Base-by-base conservation (phyloP, 345 rosid species). In the Aquilaria yunnanensis region DNA sequence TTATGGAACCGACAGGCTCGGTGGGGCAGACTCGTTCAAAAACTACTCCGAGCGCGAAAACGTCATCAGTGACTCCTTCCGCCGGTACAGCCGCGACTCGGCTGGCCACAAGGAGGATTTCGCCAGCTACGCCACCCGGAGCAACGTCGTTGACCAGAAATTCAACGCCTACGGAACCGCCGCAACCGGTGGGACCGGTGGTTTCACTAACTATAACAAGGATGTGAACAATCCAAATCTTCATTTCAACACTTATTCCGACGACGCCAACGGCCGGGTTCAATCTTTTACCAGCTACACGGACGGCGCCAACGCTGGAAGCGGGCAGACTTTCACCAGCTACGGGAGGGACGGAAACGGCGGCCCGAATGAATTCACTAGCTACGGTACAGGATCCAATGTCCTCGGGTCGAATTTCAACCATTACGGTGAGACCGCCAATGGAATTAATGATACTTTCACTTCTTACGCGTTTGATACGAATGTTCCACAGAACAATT, bases 291-390 rank as follows among this genome's bases (percentile, higher is more conserved):
- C 77, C 3, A 32, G 60, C 12, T 93, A 93, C 74, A 66, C 84
- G 0, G 68, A 58, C 45, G 32, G 72, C 0, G 65, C 90, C 14
- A 93, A 93, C 67, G 58, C 94, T 55, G 97, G 97, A 0, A 2
- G 47, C 32, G 80, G 72, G 13, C 80, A 88, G 55, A 57, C 72
- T 0, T 93, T 93, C 57, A 57, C 78, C 0, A 81, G 80, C 51
- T 93, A 93, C 61, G 89, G 95, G 29, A 88, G 82, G 77, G 72
- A 82, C 64, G 90, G 86, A 10, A 88, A 83, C 57, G 87, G 89
- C 11, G 49, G 45, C 2, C 85, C 90, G 1, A 81, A 75, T 53
- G 87, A 64, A 2, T 93, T 93, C 70, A 55, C 67, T 0, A 61
- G 80, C 1, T 93, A 93, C 51, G 96, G 83, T 6, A 73, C 56